phyloP scores from a whole-genome alignment of 2,329 filamentous ascomycete species.

The Ceratocystiopsis sp. region DNA sequence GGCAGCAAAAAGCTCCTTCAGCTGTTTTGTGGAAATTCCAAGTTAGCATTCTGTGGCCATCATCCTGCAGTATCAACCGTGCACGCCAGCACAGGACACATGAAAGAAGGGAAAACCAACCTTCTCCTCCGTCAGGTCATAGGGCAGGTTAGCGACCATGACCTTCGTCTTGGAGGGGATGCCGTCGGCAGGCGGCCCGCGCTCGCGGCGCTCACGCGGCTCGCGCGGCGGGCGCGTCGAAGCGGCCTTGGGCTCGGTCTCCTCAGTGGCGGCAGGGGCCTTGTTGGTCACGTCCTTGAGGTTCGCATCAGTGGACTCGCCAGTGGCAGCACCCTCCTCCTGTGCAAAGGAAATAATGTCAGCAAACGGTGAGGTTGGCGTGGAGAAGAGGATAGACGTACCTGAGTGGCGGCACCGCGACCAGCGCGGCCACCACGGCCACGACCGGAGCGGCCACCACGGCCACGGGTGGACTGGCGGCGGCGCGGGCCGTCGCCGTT shows the following conservation, averaged over 20 bases:
- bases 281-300: slow-evolving; percentile 46
- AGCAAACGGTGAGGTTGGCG: neutral
- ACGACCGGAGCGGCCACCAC: slow-evolving; percentile 44
- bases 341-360: neutral
- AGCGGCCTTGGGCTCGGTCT: slow-evolving; percentile 37
- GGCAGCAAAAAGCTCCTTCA: slow-evolving; percentile 89
- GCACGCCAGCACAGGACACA: neutral
- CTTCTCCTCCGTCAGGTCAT: slow-evolving; percentile 95
- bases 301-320: slow-evolving; percentile 31
- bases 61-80: too few relatives aligned
- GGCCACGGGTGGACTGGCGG: slow-evolving; percentile 45
- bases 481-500: slow-evolving; percentile 48
- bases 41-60: too few relatives aligned
- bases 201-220: slow-evolving; percentile 53
- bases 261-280: slow-evolving; percentile 30
- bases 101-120: slow-evolving; percentile 29
- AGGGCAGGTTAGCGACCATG: slow-evolving; percentile 98
- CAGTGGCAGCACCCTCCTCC: slow-evolving; percentile 27
- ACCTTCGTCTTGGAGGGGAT: slow-evolving; percentile 99
- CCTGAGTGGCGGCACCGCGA: too few relatives aligned
- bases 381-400: too few relatives aligned
- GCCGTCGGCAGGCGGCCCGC: slow-evolving; percentile 90
- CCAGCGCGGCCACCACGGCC: slow-evolving; percentile 51
- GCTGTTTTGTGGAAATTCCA: slow-evolving; percentile 33
- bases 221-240: slow-evolving; percentile 39